Evolutionary conservation across 352 stramenopile species (phyloP), one percentile per base, ranked within the genome.

Genomic region (Phytophthora boehmeriae): DNA sequence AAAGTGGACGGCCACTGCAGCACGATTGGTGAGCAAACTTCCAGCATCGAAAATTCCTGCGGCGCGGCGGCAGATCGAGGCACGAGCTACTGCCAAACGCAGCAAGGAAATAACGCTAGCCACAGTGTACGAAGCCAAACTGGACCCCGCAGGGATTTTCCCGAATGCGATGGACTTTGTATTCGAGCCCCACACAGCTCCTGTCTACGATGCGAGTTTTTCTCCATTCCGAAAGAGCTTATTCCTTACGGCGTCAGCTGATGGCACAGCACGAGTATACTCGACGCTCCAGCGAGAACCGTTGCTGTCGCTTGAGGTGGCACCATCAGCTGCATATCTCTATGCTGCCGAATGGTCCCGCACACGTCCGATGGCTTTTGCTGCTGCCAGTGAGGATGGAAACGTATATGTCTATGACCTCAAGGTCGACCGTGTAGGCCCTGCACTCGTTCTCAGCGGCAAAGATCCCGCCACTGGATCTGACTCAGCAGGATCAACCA

Each of bases 221-320:
- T 96, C 86, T 27, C 88, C 88, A 1, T 97, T 96, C 45, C 80
- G 87, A 55, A 88, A 90, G 41, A 89, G 78, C 44, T 32, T 96
- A 16, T 92, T 95, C 49, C 70, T 95, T 28, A 86, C 84, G 6
- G 86, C 73, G 41, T 92, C 85, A 1, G 81, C 80, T 6, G 89
- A 97, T 56, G 89, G 89, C 45, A 93, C 72, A 0, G 83, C 84
- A 4, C 83, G 80, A n/a, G 50, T 97, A 49, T 94, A 92, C 71
- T 85, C 72, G 17, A 86, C 79, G 9, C 54, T 83, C 47, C 80
- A 91, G 51, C 75, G 75, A 32, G 71, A 89, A 30, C 74, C 85
- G 6, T n/a, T 91, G 34, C 53, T 90, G 6, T 78, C 75, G 1
- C 60, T 93, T 23, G 82, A 94, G 39, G 83, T 94, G 38, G 64